These are phyloP conservation scores for Phytophthora sojae DNA, from an alignment of 352 stramenopile species.

Conservation along the genomic window DNA sequence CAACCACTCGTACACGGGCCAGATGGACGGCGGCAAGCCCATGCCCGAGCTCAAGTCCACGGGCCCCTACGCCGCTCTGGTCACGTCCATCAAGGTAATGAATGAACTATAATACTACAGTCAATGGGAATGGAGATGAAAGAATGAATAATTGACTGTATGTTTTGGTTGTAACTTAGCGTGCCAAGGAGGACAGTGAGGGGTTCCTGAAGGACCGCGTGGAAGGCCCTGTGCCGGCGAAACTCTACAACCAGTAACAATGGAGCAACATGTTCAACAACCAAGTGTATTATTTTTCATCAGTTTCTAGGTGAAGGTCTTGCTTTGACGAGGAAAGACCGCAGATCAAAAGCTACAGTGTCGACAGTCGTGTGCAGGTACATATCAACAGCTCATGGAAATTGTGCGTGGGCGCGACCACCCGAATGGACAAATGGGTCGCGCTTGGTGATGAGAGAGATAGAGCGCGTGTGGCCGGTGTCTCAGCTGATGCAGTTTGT, in stretches of 20 bases:
- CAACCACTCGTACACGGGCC: conserved; percentile 76
- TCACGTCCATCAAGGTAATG: conserved; percentile 76
- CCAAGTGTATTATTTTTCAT: conserved; percentile 38
- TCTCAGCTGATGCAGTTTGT: conserved; percentile 3
- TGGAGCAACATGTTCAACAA: conserved; percentile 25
- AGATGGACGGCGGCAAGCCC: conserved; percentile 67
- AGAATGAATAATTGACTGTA: not conserved
- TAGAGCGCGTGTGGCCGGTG: not conserved
- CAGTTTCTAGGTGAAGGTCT: conserved; percentile 30
- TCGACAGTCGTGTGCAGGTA: conserved; percentile 14
- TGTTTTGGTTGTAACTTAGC: conserved; percentile 30
- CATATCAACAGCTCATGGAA: conserved; percentile 12
- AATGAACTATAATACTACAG: not conserved
- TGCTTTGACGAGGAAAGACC: conserved; percentile 1
- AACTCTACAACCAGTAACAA: conserved; percentile 67
- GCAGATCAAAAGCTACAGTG: conserved; percentile 19
- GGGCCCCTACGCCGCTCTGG: conserved; percentile 73
- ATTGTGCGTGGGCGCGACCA: not conserved
- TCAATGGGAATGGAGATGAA: too few species aligned
- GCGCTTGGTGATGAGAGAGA: not conserved
- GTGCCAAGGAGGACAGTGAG: conserved; percentile 85
- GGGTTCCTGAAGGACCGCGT: conserved; percentile 83
- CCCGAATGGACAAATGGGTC: conserved; percentile 17
- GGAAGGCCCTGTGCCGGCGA: conserved; percentile 75
- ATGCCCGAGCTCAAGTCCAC: conserved; percentile 75